These are phyloP conservation scores for Neurospora sp. DNA, from an alignment of 495 filamentous ascomycete species.

Conservation along the genomic window DNA sequence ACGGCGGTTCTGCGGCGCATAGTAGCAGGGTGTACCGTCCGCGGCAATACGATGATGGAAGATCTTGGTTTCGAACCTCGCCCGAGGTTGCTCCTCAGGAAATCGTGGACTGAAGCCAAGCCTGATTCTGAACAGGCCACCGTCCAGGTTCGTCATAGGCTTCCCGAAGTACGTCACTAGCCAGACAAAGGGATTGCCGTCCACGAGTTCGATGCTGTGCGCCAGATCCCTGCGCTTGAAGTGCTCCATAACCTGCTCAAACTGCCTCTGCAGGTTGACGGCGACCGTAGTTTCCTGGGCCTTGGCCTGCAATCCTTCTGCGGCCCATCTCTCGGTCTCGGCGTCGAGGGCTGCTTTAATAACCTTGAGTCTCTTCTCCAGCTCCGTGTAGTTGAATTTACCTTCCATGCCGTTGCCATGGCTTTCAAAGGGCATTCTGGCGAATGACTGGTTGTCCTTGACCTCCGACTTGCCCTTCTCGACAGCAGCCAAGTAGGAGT, in stretches of 20 bases:
- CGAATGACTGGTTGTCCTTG: conserved; percentile 52
- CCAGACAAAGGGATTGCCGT: conserved; percentile 63
- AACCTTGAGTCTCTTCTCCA: conserved; percentile 55
- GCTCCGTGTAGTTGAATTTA: conserved; percentile 68
- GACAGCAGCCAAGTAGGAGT: conserved; percentile 68
- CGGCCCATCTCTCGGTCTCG: conserved; percentile 64
- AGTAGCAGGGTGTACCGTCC: conserved; percentile 76
- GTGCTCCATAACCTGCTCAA: conserved; percentile 68
- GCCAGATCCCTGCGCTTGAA: conserved; percentile 60
- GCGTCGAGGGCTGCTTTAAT: conserved; percentile 59
- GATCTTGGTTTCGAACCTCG: conserved; percentile 67
- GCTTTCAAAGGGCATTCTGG: conserved; percentile 77
- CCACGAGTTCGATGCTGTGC: conserved; percentile 62
- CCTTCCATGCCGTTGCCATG: conserved; percentile 76
- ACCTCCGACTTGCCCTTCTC: conserved; percentile 49
- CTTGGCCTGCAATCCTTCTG: conserved; percentile 53
- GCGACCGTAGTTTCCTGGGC: conserved; percentile 64
- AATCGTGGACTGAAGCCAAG: conserved; percentile 80
- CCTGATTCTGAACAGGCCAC: conserved; percentile 76
- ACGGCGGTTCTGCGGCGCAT: conserved; percentile 44
- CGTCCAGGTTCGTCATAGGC: conserved; percentile 89
- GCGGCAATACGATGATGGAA: conserved; percentile 84
- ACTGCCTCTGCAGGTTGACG: conserved; percentile 71
- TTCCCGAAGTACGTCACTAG: conserved; percentile 73
- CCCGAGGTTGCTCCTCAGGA: conserved; percentile 83